These are phyloP conservation scores for Rhodotorula sp. DNA, from an alignment of 1,284 basidiomycete genomes.

Conservation along the genomic window DNA sequence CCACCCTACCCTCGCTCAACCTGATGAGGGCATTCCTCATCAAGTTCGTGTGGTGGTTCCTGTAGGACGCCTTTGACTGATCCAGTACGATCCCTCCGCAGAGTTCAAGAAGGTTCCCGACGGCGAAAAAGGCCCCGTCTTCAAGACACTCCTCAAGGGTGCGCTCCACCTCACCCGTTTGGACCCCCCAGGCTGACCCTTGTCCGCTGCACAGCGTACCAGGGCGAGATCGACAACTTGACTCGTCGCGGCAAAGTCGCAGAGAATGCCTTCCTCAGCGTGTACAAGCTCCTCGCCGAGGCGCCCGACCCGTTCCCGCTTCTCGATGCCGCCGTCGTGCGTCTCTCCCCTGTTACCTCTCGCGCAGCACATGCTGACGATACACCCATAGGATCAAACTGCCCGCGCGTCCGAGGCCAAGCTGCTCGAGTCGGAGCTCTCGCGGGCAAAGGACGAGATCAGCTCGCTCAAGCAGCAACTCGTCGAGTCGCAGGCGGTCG, in stretches of 20 bases:
- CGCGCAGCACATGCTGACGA: background rate
- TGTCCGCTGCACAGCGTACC: constrained; percentile 65
- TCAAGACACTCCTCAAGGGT: constrained; percentile 87
- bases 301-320: constrained; percentile 95
- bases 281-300: constrained; percentile 90
- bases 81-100: constrained; percentile 49
- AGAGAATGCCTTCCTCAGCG: constrained; percentile 89
- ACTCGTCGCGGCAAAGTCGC: constrained; percentile 87
- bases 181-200: background rate
- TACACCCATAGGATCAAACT: constrained; percentile 69
- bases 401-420: constrained; percentile 79
- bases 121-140: constrained; percentile 79
- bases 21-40: background rate
- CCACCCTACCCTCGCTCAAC: background rate
- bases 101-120: constrained; percentile 89
- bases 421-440: constrained; percentile 71
- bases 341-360: constrained; percentile 47
- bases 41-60: background rate
- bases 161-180: constrained; percentile 25
- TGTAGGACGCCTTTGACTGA: background rate
- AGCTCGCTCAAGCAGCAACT: constrained; percentile 70
- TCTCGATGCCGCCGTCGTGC: constrained; percentile 84
- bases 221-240: constrained; percentile 91
- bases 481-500: constrained; percentile 64
- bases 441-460: constrained; percentile 74